Conservation (phyloP, 257 asterid species). For the Ophiorrhiza pumila region DNA sequence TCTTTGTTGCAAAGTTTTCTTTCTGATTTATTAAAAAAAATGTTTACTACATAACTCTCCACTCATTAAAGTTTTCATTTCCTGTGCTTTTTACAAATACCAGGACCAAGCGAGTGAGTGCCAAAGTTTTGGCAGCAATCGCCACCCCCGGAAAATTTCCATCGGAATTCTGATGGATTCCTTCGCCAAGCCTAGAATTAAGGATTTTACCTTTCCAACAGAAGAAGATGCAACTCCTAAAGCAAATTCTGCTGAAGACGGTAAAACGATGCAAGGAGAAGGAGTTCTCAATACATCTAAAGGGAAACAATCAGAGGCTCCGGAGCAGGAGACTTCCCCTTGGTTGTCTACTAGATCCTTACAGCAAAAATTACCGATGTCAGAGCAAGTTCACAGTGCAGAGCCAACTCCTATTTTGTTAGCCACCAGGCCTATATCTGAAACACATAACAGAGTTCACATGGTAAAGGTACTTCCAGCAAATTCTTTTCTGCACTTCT, state of each 20-base stretch:
- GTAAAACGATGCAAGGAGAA: conserved; percentile 27
- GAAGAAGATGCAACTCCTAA: conserved; percentile 32
- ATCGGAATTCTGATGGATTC: conserved; percentile 67
- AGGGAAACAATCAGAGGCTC: conserved; percentile 36
- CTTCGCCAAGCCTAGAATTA: conserved; percentile 33
- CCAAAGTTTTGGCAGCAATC: conserved; percentile 52
- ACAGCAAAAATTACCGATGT: conserved; percentile 34
- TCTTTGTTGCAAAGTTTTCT: background rate
- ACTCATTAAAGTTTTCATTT: too few relatives aligned
- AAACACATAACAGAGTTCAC: conserved; percentile 29
- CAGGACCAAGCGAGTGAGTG: conserved; percentile 50
- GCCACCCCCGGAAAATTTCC: conserved; percentile 83
- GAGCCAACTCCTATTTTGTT: conserved; percentile 37
- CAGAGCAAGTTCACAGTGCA: conserved; percentile 36
- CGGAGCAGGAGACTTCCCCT: conserved; percentile 46
- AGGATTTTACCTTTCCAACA: conserved; percentile 22
- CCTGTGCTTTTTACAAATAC: background rate
- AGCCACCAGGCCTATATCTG: conserved; percentile 16
- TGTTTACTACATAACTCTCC: too few relatives aligned
- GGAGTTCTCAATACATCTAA: conserved; percentile 23
- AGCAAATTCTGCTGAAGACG: conserved; percentile 29
- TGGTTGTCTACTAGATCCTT: conserved; percentile 57
- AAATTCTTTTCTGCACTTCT: conserved; percentile 38
- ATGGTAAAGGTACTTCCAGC: conserved; percentile 39
- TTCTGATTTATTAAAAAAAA: background rate